These are phyloP conservation scores for Oryza glumipatula DNA, from an alignment of 176 grass and related monocot genomes.

Conservation along the genomic window DNA sequence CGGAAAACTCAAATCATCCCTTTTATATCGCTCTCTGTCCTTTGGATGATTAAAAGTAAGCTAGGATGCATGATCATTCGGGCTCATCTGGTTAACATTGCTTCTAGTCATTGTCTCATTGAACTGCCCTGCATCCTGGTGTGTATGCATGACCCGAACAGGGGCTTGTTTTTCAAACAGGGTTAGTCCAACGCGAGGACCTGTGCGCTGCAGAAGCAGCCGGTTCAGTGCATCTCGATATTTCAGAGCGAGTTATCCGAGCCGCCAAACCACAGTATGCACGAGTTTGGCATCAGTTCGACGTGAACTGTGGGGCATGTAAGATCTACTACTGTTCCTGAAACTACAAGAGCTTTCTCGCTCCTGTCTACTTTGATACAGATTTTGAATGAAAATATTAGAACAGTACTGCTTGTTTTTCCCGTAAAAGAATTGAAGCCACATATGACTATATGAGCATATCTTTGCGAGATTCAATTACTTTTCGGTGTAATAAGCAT, in stretches of 20 bases:
- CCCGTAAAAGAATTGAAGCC: not conserved
- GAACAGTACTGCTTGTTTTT: not conserved
- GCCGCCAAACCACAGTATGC: not conserved
- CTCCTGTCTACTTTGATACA: not conserved
- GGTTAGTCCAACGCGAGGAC: constrained; percentile 25
- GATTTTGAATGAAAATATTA: not conserved
- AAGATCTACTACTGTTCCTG: not conserved
- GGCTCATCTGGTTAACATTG: not conserved
- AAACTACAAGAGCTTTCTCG: not conserved
- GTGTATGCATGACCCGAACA: not conserved
- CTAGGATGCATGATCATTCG: not conserved
- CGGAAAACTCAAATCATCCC: too few species aligned
- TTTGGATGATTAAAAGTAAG: not conserved
- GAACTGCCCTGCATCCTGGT: not conserved
- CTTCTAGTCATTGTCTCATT: not conserved
- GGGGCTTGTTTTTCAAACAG: not conserved
- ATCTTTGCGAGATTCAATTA: not conserved
- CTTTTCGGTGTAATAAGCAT: not conserved
- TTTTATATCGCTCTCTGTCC: not conserved
- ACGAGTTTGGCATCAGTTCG: not conserved
- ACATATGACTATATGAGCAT: not conserved
- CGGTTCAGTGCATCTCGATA: not conserved
- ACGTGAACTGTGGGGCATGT: not conserved
- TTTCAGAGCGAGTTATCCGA: not conserved
- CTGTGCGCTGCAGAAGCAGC: not conserved